Percentiles rank a stretch among this genome's conserved stretches.
Conservation (phyloP, 148 eudicot genomes). For the Nepenthes mirabilis region DNA sequence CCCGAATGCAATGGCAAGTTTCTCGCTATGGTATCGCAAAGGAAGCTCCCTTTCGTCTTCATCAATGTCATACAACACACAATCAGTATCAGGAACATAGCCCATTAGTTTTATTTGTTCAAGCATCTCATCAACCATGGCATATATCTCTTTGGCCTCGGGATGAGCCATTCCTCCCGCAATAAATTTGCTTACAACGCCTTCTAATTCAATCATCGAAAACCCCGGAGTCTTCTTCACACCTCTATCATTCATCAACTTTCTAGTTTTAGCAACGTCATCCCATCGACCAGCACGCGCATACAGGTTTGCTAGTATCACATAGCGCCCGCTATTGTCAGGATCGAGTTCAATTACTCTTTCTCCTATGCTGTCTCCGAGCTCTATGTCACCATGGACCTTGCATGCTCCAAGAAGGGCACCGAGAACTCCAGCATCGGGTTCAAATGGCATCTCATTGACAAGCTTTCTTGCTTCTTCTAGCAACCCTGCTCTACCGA, state of each 20-base stretch:
- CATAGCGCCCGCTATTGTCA: slow-evolving; percentile 57
- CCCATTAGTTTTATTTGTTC: slow-evolving; percentile 30
- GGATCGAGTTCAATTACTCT: slow-evolving; percentile 49
- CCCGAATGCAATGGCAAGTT: slow-evolving; percentile 67
- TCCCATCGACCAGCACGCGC: slow-evolving; percentile 53
- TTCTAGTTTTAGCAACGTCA: slow-evolving; percentile 51
- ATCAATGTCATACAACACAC: slow-evolving; percentile 22
- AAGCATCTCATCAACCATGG: slow-evolving; percentile 39
- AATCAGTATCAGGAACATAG: slow-evolving; percentile 35
- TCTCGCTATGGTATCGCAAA: slow-evolving; percentile 54
- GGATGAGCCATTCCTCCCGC: slow-evolving; percentile 59
- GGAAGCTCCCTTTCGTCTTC: slow-evolving; percentile 57
- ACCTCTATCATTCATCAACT: slow-evolving; percentile 51
- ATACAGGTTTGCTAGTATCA: slow-evolving; percentile 50
- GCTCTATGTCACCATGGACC: slow-evolving; percentile 41
- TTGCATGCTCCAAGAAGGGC: slow-evolving; percentile 69
- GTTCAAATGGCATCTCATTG: slow-evolving; percentile 44
- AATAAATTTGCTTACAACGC: slow-evolving; percentile 34
- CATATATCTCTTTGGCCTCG: slow-evolving; percentile 36
- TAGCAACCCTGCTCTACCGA: slow-evolving; percentile 54
- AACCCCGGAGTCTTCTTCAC: slow-evolving; percentile 49
- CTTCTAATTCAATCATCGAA: slow-evolving; percentile 46
- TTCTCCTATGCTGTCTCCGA: slow-evolving; percentile 50
- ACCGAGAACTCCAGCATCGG: slow-evolving; percentile 56
- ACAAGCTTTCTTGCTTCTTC: slow-evolving; percentile 45